Evolutionary conservation across 371 early-diverging fungal species (phyloP).

Genomic region (Smittium culicis): DNA sequence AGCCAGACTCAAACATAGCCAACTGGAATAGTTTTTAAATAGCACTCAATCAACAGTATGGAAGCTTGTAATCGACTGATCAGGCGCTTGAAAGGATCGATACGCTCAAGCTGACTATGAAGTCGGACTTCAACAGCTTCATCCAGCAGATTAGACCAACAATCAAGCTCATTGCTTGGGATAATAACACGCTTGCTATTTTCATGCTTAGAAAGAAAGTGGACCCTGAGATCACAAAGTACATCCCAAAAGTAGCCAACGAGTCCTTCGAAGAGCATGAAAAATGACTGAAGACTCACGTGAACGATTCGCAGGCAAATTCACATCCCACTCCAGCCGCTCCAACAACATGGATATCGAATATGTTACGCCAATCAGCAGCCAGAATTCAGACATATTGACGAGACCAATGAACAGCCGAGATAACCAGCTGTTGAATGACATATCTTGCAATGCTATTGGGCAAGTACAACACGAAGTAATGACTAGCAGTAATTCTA

Average conservation of each 20-base stretch:
- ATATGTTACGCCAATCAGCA: too few species aligned
- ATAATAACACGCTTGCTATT: constrained; percentile 5
- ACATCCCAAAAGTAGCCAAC: background rate
- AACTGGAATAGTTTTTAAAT: background rate
- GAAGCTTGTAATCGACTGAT: background rate
- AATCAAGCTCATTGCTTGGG: background rate
- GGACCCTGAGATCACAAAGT: background rate
- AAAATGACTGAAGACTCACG: background rate
- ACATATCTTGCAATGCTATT: too few species aligned
- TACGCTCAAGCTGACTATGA: background rate
- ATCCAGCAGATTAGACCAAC: constrained; percentile 4
- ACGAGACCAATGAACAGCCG: too few species aligned
- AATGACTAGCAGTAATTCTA: too few species aligned
- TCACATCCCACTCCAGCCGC: background rate
- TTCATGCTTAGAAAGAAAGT: background rate
- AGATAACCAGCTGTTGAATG: too few species aligned
- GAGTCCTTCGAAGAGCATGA: constrained; percentile 3
- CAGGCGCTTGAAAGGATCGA: background rate
- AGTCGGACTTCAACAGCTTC: constrained; percentile 2
- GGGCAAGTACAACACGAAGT: too few species aligned
- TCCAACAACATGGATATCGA: constrained; percentile 3
- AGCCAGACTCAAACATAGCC: background rate
- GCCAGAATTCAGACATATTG: too few species aligned
- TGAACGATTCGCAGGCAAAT: background rate
- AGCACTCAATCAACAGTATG: background rate